Evolutionary conservation across 352 stramenopile genomes (phyloP), one percentile per base, ranked within the genome.

Genomic region (Pythium vanterpoolii): DNA sequence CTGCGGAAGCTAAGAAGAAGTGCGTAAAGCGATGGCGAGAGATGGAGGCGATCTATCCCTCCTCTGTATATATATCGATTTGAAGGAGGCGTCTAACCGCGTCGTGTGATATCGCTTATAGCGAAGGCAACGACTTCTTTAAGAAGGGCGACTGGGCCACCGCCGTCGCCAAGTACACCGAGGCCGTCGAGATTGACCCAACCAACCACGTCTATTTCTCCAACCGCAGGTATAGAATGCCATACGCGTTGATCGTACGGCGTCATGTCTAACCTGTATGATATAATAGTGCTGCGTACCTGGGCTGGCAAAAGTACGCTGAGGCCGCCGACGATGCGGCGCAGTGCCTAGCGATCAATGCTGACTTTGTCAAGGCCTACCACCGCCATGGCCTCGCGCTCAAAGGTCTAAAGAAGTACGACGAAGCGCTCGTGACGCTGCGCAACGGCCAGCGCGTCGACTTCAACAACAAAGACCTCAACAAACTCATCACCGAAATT

Each of bases 351-450:
- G 73, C 88, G 50, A 56, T 97, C 7, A 96, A 98, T 65, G 87
- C 89, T 13, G 77, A 87, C 55, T 98, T 98, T 60, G 89, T 98
- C 62, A 98, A 98, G 70, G 95, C 72, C 58, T 98, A 98, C 77
- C 96, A 98, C 72, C 93, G 95, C 56, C 78, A 98, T 44, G 95
- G 90, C 34, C 83, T 96, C 14, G 95, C 92, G 19, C 80, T 98
- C 48, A 98, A 97, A 70, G 73, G 73, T 9, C 64, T 97, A 34
- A 79, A 89, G 60, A 77, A 87, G 68, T 95, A 90, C 64, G 73
- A 84, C 8, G 83, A 91, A 54, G 85, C 85, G 54, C 69, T 95
- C 39, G 81, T 72, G 19, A 90, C 82, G 60, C 69, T 95, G 53
- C 84, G 84, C 30, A 66, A 69, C 1, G 85, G 85, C 18, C 85